Conservation (phyloP, 208 protist species). For the Leishmania guyanensis region DNA sequence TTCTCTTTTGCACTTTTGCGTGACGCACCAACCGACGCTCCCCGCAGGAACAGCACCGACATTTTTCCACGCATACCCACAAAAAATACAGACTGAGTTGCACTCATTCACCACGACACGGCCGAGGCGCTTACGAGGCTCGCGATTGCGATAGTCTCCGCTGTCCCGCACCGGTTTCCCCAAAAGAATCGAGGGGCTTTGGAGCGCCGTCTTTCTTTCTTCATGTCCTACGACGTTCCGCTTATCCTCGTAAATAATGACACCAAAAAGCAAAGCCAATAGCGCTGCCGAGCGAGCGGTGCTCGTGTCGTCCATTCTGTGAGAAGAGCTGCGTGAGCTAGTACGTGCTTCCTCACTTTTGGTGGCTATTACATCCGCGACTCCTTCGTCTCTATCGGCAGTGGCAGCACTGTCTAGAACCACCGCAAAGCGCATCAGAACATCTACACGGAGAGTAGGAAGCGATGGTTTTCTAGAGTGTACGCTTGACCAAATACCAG, state of each 20-base stretch:
- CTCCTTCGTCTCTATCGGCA: conserved; percentile 81
- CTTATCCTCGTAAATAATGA: conserved; percentile 4
- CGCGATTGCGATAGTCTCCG: background rate
- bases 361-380: conserved; percentile 86
- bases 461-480: conserved; percentile 90
- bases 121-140: background rate
- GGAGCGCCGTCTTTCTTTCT: background rate
- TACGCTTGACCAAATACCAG: conserved; percentile 94
- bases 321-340: conserved; percentile 68
- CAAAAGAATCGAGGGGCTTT: background rate
- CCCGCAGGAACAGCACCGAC: background rate
- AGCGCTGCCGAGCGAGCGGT: conserved; percentile 9
- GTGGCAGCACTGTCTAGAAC: conserved; percentile 66
- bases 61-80: background rate
- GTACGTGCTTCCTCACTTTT: conserved; percentile 86
- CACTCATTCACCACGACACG: background rate
- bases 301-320: conserved; percentile 19
- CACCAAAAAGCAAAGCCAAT: background rate
- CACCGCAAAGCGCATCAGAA: conserved; percentile 49
- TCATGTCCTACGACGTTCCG: background rate
- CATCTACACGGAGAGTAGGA: conserved; percentile 83
- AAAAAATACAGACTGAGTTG: background rate
- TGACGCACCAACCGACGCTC: too few relatives aligned
- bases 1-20: too few relatives aligned
- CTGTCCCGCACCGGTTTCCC: background rate